These are phyloP conservation scores for Parachaetomium inaequale DNA, from an alignment of 495 filamentous ascomycete species.

Conservation along the genomic window DNA sequence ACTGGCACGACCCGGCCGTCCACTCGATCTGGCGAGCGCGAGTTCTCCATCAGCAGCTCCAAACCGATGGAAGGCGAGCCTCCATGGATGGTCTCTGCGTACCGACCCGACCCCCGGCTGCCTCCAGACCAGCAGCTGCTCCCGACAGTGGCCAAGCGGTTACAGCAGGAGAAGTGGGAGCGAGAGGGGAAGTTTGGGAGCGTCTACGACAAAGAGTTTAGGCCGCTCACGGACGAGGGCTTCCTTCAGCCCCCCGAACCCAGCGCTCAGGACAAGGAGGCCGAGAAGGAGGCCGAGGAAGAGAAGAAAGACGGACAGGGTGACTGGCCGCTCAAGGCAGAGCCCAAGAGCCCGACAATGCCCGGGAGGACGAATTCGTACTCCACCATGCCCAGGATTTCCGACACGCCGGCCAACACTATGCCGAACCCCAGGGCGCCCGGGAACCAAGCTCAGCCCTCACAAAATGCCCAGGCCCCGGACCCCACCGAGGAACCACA, in stretches of 20 bases:
- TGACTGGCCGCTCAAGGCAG: slow-evolving; percentile 47
- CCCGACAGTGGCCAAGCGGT: slow-evolving; percentile 84
- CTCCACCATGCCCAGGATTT: slow-evolving; percentile 56
- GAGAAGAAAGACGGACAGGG: slow-evolving; percentile 34
- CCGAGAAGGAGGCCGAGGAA: slow-evolving; percentile 31
- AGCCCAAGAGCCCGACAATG: slow-evolving; percentile 42
- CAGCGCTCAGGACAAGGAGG: slow-evolving; percentile 27
- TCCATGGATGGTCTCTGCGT: slow-evolving; percentile 92
- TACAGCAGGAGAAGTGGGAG: slow-evolving; percentile 95
- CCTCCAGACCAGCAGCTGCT: slow-evolving; percentile 94
- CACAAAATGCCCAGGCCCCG: slow-evolving; percentile 31
- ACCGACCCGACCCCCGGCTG: slow-evolving; percentile 90
- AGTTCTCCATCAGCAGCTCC: slow-evolving; percentile 39
- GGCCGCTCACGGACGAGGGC: slow-evolving; percentile 62
- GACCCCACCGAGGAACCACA: slow-evolving; percentile 37
- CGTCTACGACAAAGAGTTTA: slow-evolving; percentile 79
- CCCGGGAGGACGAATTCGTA: slow-evolving; percentile 50
- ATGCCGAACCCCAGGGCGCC: slow-evolving; percentile 37
- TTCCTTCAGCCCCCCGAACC: slow-evolving; percentile 47
- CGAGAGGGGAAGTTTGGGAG: slow-evolving; percentile 78
- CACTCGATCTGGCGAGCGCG: slow-evolving; percentile 51
- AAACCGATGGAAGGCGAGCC: slow-evolving; percentile 90
- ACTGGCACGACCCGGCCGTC: slow-evolving; percentile 46
- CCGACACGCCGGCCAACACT: slow-evolving; percentile 40
- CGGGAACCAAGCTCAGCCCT: slow-evolving; percentile 23